Conservation (phyloP, 2,329 filamentous ascomycete genomes). For the Thielaviopsis ethacetica region DNA sequence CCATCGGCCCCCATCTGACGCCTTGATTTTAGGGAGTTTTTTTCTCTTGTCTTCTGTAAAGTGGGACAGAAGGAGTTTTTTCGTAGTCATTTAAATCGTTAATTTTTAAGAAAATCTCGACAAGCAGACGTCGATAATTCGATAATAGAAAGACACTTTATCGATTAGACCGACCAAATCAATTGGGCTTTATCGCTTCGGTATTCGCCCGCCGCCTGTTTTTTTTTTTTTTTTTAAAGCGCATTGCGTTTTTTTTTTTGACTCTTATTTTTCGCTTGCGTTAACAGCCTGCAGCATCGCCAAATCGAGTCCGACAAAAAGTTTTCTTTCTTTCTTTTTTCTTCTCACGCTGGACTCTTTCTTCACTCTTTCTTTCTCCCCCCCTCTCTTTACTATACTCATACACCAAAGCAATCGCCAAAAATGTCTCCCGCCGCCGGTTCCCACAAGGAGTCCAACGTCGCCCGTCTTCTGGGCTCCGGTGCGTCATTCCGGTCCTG, state of each 20-base stretch:
- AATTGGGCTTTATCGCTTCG: slow-evolving; percentile 3
- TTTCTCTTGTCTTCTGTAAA: background rate
- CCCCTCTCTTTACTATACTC: background rate
- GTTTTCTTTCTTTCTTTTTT: background rate
- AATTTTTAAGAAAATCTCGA: no score
- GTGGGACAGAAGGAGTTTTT: background rate
- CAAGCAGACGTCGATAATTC: no score
- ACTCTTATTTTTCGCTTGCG: background rate
- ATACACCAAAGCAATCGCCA: no score
- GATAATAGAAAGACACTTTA: background rate
- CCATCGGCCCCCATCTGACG: no score
- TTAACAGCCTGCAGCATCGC: background rate
- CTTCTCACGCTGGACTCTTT: background rate
- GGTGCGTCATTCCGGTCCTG: slow-evolving; percentile 37
- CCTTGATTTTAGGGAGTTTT: background rate
- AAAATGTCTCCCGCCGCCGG: slow-evolving; percentile 42
- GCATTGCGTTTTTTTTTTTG: background rate
- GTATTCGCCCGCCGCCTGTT: slow-evolving; percentile 6
- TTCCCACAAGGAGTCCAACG: slow-evolving; percentile 67
- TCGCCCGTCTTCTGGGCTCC: slow-evolving; percentile 78
- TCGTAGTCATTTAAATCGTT: no score
- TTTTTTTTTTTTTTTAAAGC: background rate
- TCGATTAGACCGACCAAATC: background rate
- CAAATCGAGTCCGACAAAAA: background rate
- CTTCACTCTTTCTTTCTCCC: background rate